Percentiles rank a stretch among this genome's conserved stretches.
These are phyloP conservation scores for Pseudogymnoascus sp. DNA, from an alignment of 2,329 filamentous ascomycete genomes.

Conservation along the genomic window DNA sequence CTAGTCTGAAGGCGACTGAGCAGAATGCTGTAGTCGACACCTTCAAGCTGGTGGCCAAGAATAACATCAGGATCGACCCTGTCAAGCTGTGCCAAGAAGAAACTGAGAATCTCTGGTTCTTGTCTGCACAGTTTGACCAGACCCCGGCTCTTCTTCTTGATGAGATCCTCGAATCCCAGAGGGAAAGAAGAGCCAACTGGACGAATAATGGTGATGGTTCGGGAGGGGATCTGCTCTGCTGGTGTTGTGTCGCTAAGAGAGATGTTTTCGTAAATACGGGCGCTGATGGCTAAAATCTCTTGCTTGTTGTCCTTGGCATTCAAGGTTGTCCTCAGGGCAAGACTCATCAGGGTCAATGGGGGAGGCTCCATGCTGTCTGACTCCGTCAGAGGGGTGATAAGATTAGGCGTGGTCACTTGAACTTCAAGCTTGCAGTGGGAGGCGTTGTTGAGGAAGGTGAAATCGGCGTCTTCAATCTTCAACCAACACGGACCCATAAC, in stretches of 20 bases:
- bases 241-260: slow-evolving; percentile 80
- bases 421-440: slow-evolving; percentile 97
- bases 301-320: slow-evolving; percentile 93
- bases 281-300: slow-evolving; percentile 86
- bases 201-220: slow-evolving; percentile 85
- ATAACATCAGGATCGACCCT: slow-evolving; percentile 88
- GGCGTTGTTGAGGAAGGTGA: slow-evolving; percentile 75
- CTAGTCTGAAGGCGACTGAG: slow-evolving; percentile 80
- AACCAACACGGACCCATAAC: slow-evolving; percentile 99
- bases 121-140: slow-evolving; percentile 73
- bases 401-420: slow-evolving; percentile 67
- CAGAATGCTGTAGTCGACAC: slow-evolving; percentile 89
- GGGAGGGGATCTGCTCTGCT: slow-evolving; percentile 79
- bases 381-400: slow-evolving; percentile 64
- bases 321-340: slow-evolving; percentile 79
- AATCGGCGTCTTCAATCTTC: slow-evolving; percentile 79
- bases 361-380: slow-evolving; percentile 76
- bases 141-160: slow-evolving; percentile 63
- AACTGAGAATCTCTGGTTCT: slow-evolving; percentile 76
- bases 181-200: slow-evolving; percentile 72
- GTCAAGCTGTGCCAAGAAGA: slow-evolving; percentile 84
- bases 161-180: slow-evolving; percentile 74
- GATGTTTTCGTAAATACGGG: slow-evolving; percentile 86
- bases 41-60: slow-evolving; percentile 91
- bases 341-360: slow-evolving; percentile 90